A percentile compares a stretch with the other conserved stretches of the same genome.
phyloP scores from a whole-genome alignment of 1,139 yeast genomes.

The Hemisphaericaspora xylofermentans region DNA sequence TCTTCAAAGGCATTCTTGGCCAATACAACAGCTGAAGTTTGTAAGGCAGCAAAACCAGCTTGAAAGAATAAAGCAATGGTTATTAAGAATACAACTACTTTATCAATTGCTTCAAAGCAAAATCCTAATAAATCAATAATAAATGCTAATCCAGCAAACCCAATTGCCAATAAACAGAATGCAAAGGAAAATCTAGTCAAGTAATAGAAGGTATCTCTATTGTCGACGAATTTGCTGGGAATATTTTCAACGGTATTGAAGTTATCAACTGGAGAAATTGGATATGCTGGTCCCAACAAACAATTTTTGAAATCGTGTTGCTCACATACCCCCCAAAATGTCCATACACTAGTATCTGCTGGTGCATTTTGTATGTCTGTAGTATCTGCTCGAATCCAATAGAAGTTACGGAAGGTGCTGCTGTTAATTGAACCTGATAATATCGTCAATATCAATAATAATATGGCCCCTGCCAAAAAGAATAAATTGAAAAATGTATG shows the following conservation, averaged over 20 bases:
- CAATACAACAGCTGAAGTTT: conserved; percentile 67
- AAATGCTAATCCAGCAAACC: conserved; percentile 48
- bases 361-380: conserved; percentile 55
- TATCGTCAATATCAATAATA: conserved; percentile 59
- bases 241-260: conserved; percentile 51
- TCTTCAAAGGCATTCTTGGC: conserved; percentile 62
- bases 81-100: conserved; percentile 54
- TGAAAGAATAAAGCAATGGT: conserved; percentile 52
- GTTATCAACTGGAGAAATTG: conserved; percentile 72
- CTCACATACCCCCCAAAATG: conserved; percentile 79
- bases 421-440: conserved; percentile 64
- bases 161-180: conserved; percentile 59
- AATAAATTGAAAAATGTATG: conserved; percentile 38
- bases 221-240: conserved; percentile 53
- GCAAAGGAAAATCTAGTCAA: conserved; percentile 71
- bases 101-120: conserved; percentile 49
- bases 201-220: conserved; percentile 63
- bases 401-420: conserved; percentile 63
- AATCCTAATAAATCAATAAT: conserved; percentile 43
- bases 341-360: conserved; percentile 58
- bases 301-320: conserved; percentile 44
- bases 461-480: conserved; percentile 51
- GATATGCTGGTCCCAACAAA: conserved; percentile 53
- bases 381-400: conserved; percentile 74
- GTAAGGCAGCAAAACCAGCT: conserved; percentile 60